Conservation (phyloP, 305 asterid genomes). For the Fraxinus angustifolia region DNA sequence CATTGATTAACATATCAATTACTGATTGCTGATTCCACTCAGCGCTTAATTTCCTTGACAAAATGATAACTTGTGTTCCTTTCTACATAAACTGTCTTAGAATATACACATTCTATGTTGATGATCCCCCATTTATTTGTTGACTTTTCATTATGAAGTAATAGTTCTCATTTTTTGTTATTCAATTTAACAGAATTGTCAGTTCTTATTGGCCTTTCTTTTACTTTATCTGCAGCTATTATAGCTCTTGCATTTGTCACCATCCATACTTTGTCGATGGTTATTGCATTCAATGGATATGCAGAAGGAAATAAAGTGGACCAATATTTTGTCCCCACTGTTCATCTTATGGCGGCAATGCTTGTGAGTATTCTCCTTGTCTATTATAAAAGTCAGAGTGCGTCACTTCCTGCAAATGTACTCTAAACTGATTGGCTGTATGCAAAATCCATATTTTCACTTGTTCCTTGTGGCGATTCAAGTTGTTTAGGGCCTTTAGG, state of each 20-base stretch:
- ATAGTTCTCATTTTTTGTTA: not conserved
- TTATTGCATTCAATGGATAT: conserved; percentile 84
- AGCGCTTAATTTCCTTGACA: conserved; percentile 7
- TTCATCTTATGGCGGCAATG: conserved; percentile 82
- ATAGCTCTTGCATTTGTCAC: conserved; percentile 91
- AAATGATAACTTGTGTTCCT: not conserved
- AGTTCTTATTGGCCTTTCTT: not conserved
- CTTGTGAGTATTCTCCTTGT: conserved; percentile 46
- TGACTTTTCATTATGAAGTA: not conserved
- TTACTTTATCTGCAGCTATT: conserved; percentile 58
- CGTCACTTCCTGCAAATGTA: not conserved
- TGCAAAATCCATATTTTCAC: not conserved
- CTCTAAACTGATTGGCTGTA: not conserved
- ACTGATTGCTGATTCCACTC: conserved; percentile 2
- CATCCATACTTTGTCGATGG: conserved; percentile 95
- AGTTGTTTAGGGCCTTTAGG: not conserved
- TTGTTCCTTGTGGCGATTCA: not conserved
- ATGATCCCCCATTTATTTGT: not conserved
- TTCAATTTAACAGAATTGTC: not conserved
- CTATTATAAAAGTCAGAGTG: not conserved
- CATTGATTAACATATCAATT: not conserved
- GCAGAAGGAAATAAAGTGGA: conserved; percentile 65
- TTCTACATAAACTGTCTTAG: not conserved
- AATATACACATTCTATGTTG: not conserved
- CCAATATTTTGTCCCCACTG: conserved; percentile 67